Percentiles rank a stretch among this genome's conserved stretches.
Evolutionary conservation across 2,329 filamentous ascomycete species (phyloP).

Genomic region (Bertia moriformis): DNA sequence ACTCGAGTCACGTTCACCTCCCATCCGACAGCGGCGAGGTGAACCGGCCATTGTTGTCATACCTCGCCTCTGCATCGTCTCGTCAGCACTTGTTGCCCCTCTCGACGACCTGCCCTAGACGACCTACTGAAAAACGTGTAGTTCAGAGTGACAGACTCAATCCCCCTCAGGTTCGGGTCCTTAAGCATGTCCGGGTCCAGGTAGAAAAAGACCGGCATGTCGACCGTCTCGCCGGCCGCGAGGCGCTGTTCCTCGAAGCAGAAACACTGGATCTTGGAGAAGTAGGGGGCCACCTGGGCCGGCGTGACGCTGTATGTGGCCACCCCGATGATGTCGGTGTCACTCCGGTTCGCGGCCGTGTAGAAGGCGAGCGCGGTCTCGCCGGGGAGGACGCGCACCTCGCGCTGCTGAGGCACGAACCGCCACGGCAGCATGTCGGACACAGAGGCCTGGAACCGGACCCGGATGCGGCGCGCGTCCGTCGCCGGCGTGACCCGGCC

Average conservation of each 20-base stretch:
- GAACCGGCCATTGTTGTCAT: constrained; percentile 66
- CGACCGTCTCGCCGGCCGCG: constrained; percentile 88
- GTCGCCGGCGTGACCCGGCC: constrained; percentile 73
- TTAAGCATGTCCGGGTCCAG: constrained; percentile 89
- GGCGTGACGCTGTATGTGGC: constrained; percentile 96
- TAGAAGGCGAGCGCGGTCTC: constrained; percentile 97
- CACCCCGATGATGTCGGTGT: constrained; percentile 90
- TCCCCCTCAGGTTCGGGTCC: constrained; percentile 81
- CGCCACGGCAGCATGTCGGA: constrained; percentile 96
- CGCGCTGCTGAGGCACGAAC: constrained; percentile 88
- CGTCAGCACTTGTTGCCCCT: constrained; percentile 16
- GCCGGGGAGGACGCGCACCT: constrained; percentile 85
- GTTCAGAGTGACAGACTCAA: constrained; percentile 87
- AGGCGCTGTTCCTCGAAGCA: constrained; percentile 95
- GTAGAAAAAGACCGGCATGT: constrained; percentile 99
- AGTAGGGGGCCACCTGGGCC: constrained; percentile 88
- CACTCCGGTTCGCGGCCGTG: constrained; percentile 81
- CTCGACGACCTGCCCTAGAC: background rate
- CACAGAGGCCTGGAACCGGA: constrained; percentile 91
- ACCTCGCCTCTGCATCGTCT: constrained; percentile 52
- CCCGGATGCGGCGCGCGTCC: constrained; percentile 69
- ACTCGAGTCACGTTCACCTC: too few species aligned
- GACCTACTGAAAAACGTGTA: constrained; percentile 96
- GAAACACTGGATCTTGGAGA: constrained; percentile 99
- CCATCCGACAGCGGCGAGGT: constrained; percentile 33